Percentiles rank a stretch among this genome's conserved stretches.
Conservation (phyloP, 768 basidiomycete species). For the Russula sp. region DNA sequence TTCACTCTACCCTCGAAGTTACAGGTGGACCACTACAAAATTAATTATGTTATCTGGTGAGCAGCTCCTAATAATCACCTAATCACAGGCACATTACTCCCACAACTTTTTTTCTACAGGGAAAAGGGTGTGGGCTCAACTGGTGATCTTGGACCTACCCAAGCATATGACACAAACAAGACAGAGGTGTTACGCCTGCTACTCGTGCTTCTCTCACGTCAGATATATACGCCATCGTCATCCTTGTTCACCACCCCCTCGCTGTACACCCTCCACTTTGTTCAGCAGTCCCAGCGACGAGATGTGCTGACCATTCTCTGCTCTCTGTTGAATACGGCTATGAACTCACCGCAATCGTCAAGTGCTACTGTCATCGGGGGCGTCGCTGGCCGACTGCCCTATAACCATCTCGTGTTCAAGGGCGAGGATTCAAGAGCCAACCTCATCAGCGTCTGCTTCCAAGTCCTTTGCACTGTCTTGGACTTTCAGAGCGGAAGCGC, state of each 20-base stretch:
- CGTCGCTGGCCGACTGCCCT: conserved; percentile 74
- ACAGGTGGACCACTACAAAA: conserved; percentile 73
- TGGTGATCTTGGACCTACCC: conserved; percentile 55
- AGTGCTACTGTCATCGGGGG: conserved; percentile 50
- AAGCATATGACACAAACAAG: conserved; percentile 69
- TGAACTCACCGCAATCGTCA: conserved; percentile 52
- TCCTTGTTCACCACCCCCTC: conserved; percentile 67
- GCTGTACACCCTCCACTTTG: conserved; percentile 68
- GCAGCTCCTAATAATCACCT: neutral
- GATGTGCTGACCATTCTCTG: conserved; percentile 90
- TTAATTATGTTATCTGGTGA: conserved; percentile 85
- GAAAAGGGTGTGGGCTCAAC: conserved; percentile 94
- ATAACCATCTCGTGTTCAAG: conserved; percentile 86
- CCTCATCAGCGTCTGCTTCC: conserved; percentile 68
- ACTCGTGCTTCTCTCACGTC: conserved; percentile 80
- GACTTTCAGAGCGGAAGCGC: conserved; percentile 78
- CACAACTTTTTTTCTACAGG: conserved; percentile 39
- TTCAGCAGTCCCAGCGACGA: conserved; percentile 66
- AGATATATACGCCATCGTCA: conserved; percentile 75
- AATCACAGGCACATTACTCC: neutral
- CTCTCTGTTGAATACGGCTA: conserved; percentile 84
- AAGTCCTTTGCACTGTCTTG: conserved; percentile 66
- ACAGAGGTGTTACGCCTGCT: conserved; percentile 86
- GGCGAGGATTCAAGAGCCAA: conserved; percentile 73
- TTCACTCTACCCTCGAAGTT: conserved; percentile 80